phyloP scores from a whole-genome alignment of 1,139 yeast genomes.

The Trichomonascaceae sp. region DNA sequence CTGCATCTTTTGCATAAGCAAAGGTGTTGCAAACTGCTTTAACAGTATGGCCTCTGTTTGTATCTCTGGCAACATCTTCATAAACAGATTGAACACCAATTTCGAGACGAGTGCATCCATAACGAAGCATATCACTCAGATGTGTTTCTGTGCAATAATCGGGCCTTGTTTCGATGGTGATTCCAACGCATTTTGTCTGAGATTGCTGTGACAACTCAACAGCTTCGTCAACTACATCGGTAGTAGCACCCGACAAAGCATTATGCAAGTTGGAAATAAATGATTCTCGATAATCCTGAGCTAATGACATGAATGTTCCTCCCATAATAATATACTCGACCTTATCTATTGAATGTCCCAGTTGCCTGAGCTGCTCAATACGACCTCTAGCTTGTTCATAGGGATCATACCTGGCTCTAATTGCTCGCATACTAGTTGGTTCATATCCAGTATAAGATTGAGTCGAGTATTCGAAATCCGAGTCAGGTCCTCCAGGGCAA shows the following conservation, averaged over 20 bases:
- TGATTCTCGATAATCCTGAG: conserved; percentile 79
- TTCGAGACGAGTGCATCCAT: conserved; percentile 95
- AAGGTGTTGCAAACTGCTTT: conserved; percentile 94
- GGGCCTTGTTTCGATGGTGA: conserved; percentile 96
- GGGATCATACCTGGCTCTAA: conserved; percentile 95
- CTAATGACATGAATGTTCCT: conserved; percentile 96
- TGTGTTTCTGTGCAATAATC: conserved; percentile 98
- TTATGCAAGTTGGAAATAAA: conserved; percentile 89
- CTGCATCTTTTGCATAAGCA: conserved; percentile 94
- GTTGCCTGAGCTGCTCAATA: conserved; percentile 86
- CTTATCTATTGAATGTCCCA: conserved; percentile 95
- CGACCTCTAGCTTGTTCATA: conserved; percentile 98
- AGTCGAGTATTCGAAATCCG: conserved; percentile 95
- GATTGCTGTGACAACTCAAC: conserved; percentile 88
- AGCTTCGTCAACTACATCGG: conserved; percentile 84
- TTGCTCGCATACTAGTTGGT: conserved; percentile 98
- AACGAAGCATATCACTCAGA: conserved; percentile 87
- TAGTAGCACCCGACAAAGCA: conserved; percentile 90
- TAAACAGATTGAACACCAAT: conserved; percentile 96
- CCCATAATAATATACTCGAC: conserved; percentile 99
- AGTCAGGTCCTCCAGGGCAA: conserved; percentile 99
- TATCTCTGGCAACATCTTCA: conserved; percentile 97
- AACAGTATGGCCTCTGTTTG: conserved; percentile 97
- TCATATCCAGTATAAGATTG: conserved; percentile 98
- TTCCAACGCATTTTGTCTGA: conserved; percentile 95